Evolutionary conservation across 352 stramenopile species (phyloP).

Genomic region (Pythium periplocum): DNA sequence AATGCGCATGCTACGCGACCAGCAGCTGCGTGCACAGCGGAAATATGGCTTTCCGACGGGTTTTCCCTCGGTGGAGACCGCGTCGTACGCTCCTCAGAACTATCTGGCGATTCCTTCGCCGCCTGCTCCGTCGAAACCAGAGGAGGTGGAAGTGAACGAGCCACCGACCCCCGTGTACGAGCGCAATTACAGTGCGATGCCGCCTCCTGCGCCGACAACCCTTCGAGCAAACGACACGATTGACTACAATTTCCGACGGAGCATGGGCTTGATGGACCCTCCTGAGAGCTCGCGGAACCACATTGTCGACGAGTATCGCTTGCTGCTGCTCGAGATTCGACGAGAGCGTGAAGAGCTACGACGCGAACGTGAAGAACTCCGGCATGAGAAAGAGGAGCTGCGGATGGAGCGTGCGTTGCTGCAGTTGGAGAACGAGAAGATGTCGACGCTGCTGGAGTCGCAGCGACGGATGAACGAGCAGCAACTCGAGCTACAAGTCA

Average conservation of each 20-base stretch:
- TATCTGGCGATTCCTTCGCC: slow-evolving; percentile 14
- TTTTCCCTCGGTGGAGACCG: slow-evolving; percentile 1
- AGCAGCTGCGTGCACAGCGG: slow-evolving; percentile 58
- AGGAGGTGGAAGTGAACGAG: not conserved
- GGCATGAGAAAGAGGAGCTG: slow-evolving; percentile 68
- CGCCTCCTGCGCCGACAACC: slow-evolving; percentile 20
- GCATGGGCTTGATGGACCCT: slow-evolving; percentile 13
- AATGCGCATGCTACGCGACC: slow-evolving; percentile 39
- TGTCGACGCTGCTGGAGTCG: slow-evolving; percentile 52
- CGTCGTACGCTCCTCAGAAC: slow-evolving; percentile 8
- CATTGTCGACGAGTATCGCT: slow-evolving; percentile 59
- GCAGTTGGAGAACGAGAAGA: slow-evolving; percentile 75
- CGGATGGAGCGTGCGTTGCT: slow-evolving; percentile 54
- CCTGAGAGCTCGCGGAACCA: slow-evolving; percentile 11
- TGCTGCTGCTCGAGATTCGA: slow-evolving; percentile 62
- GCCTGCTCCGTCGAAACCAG: slow-evolving; percentile 3
- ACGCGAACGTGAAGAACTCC: slow-evolving; percentile 59
- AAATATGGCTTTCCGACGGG: slow-evolving; percentile 14
- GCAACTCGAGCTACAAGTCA: slow-evolving; percentile 21
- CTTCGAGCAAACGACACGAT: slow-evolving; percentile 5
- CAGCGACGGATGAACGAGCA: slow-evolving; percentile 56
- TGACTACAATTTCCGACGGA: slow-evolving; percentile 11
- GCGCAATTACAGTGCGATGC: slow-evolving; percentile 1
- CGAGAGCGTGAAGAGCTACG: slow-evolving; percentile 67
- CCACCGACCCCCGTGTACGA: not conserved